Evolutionary conservation across 2,329 filamentous ascomycete genomes (phyloP), one percentile per base, ranked within the genome.

Genomic region (Claviceps sp.): DNA sequence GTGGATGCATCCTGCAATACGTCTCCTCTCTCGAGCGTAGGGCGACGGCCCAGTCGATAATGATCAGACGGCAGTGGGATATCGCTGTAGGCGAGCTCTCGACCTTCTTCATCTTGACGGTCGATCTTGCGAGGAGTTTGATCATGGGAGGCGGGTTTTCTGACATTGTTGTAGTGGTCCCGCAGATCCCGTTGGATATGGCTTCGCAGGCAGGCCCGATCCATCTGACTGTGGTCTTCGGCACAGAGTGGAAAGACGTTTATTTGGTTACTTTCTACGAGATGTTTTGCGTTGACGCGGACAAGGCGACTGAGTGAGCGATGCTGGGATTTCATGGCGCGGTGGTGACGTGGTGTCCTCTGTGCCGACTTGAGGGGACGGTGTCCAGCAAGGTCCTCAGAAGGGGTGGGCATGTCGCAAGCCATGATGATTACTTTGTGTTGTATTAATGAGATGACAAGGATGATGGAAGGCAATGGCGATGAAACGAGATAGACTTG

Each of bases 21-120:
- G 44, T 73, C 71, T 57, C 75, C 68, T 10, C 73, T 63, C 55
- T 73, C 72, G 22, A 75, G 65, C 1, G 66, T 67, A 2, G 73
- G 73, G 8, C 61, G 62, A 8, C 69, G 65, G n/a, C 55, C 54
- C 26, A 67, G 63, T 14, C 63, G 61, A 14, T 56, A 58, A 39
- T 59, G 54, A 54, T 73, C 70, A 37, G 65, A 62, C 2, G 70
- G 69, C 2, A 71, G 61, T n/a, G 61, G 59, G n/a, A 66, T 55
- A 41, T 59, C 56, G 53, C 65, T 67, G 17, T 59, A 60, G 1
- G 69, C 69, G 17, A 71, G 62, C 10, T 65, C 64, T 26, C 61
- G 55, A 39, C 63, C 65, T 54, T 71, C 69, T 17, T 43, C 19
- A 8, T 60, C 57, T 55, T 62, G 61, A 41, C 54, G 54, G 11